Evolutionary conservation across 1,139 yeast genomes (phyloP), one percentile per base, ranked within the genome.

Genomic region (Debaryomyces nepalensis): DNA sequence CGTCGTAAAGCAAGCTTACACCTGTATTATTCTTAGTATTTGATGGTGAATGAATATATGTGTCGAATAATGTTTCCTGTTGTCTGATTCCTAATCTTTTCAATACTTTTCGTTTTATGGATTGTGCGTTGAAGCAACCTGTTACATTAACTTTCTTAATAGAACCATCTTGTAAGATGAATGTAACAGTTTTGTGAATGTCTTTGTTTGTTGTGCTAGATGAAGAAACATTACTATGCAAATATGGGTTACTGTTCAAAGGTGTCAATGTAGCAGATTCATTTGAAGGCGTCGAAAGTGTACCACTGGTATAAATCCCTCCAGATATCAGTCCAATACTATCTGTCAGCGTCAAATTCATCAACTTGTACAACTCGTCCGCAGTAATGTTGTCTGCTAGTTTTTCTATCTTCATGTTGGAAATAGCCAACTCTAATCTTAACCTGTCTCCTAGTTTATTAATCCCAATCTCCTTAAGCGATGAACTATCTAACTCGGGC

Each of bases 71-170:
- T 11, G 57, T 54, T 43, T 69, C 70, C 48, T 63, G 66, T 46
- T 58, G 59, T 45, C 73, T 47, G 65, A 81, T 59, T 3, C 84
- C 83, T 37, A 86, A 61, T 52, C 81, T 79, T 52, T 81, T 79
- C 46, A 89, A 66, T 2, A 87, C 82, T 52, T 83, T 83, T 39
- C 82, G 71, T 59, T 87, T 88, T 40, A 89, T 86, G 9, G 90
- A 81, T 43, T 81, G 86, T 1, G 96, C 91, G 56, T 84, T 85
- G 60, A 82, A 84, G 57, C 96, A 87, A 0, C 91, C 95, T 9
- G 83, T 79, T 1, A 89, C 84, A 54, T 85, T 84, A 30, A 89
- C 84, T 40, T 79, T 74, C 52, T 84, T 84, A 5, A 82, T 74
- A n/a, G 84, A 73, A 0, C 97, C 97, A 59, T 83, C 87, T 41